Evolutionary conservation across 768 basidiomycete genomes (phyloP), one percentile per base, ranked within the genome.

Genomic region (Rhizopogon vulgaris): DNA sequence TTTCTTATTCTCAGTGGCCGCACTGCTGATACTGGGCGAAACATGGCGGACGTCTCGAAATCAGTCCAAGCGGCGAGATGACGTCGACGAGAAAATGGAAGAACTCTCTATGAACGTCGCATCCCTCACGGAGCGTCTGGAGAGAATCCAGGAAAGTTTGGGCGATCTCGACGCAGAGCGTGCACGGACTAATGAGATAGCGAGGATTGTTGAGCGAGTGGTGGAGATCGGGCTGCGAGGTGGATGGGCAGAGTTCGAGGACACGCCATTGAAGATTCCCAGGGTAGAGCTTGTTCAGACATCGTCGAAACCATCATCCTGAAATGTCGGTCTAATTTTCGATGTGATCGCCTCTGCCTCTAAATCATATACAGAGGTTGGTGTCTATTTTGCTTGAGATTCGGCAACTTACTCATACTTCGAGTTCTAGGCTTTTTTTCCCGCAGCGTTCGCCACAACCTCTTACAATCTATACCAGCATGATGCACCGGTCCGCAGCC

Each of bases 1-100:
- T 0, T 93, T 93, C 58, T 76, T 93, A 3, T 93, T 93, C 62
- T 62, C 72, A 17, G 90, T 93, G 2, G 90, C 90, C 0, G 83
- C 85, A 2, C 67, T 67, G 0, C 72, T 93, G 5, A 91, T 94
- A 52, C 53, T 91, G 10, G 84, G 84, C 2, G 90, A 94, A 65
- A 72, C 83, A 22, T 93, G 80, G 77, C 84, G 90, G 0, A 77
- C 80, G 1, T 85, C 87, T 0, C 75, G 86, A 17, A 87, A 75
- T 52, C 74, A 83, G 53, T 76, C 82, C 0, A 86, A 79, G 62
- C 82, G 86, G n/a, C 72, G 87, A 41, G 87, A 85, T 56, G 72
- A 71, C 43, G 83, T 92, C 7, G 82, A 87, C 55, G 89, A 91
- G 48, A 74, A 78, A 51, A 71, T 91, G 25, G 86, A 88, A 4